A percentile compares a stretch with the other conserved stretches of the same genome.
These are phyloP conservation scores for Stipa capillata DNA, from an alignment of 176 grass and related monocot genomes.

Conservation along the genomic window DNA sequence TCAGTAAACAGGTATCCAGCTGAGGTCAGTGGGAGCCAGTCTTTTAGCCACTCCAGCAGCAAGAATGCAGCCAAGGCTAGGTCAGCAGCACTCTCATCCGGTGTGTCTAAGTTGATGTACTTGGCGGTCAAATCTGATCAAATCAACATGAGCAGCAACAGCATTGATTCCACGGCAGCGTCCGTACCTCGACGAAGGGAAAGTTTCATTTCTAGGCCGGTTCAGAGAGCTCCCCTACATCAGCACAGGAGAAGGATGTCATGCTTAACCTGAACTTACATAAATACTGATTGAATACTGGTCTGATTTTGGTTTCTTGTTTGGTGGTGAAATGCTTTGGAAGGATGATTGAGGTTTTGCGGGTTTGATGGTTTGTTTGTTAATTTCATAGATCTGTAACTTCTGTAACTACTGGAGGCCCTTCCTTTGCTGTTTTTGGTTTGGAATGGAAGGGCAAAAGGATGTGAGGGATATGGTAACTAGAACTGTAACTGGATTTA, in stretches of 20 bases:
- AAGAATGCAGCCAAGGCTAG: slow-evolving; percentile 41
- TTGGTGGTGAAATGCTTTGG: slow-evolving; percentile 6
- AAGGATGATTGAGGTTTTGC: neutral
- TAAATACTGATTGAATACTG: slow-evolving; percentile 5
- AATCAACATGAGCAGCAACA: slow-evolving; percentile 39
- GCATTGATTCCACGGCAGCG: slow-evolving; percentile 47
- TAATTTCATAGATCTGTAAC: neutral
- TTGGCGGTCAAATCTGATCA: slow-evolving; percentile 26
- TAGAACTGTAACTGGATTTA: slow-evolving; percentile 13
- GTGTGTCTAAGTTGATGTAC: slow-evolving; percentile 11
- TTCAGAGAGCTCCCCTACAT: slow-evolving; percentile 39
- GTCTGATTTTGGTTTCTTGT: slow-evolving; percentile 24
- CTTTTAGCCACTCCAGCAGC: slow-evolving; percentile 37
- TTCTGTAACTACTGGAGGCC: slow-evolving; percentile 28
- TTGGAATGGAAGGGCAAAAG: slow-evolving; percentile 33
- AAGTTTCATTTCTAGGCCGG: slow-evolving; percentile 18
- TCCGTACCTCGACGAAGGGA: slow-evolving; percentile 35
- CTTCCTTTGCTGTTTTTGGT: slow-evolving; percentile 49
- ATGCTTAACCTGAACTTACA: slow-evolving; percentile 37
- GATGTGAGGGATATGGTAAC: slow-evolving; percentile 3
- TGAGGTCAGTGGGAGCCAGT: slow-evolving; percentile 51
- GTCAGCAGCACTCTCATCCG: slow-evolving; percentile 22
- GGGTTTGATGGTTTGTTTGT: neutral
- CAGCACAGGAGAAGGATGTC: slow-evolving; percentile 82
- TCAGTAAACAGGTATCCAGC: slow-evolving; percentile 26